Percentiles rank a stretch among this genome's conserved stretches.
phyloP scores from a whole-genome alignment of 2,329 filamentous ascomycete species.

The Talaromyces atroroseus region DNA sequence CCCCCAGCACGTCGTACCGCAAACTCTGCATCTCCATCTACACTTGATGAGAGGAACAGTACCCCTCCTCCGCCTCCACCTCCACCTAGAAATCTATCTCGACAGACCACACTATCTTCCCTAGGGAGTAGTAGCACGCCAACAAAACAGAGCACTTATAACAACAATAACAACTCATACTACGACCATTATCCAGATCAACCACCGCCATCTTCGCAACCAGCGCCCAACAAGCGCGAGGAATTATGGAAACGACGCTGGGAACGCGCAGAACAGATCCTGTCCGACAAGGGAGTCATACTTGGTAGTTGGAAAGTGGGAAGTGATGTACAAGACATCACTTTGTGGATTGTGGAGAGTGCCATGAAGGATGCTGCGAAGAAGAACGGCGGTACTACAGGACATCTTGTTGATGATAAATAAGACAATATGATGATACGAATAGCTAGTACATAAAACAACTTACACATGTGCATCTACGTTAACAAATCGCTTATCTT shows the following conservation, averaged over 20 bases:
- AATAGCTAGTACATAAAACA: no score
- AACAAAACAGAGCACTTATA: neutral
- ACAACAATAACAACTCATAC: conserved; percentile 10
- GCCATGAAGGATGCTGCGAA: conserved; percentile 29
- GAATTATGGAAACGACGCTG: conserved; percentile 46
- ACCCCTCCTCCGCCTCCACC: conserved; percentile 14
- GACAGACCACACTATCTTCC: conserved; percentile 1
- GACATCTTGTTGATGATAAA: neutral
- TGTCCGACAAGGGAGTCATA: conserved; percentile 38
- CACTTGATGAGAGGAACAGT: conserved; percentile 8
- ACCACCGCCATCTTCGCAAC: conserved; percentile 20
- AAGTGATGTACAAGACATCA: conserved; percentile 41
- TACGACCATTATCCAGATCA: conserved; percentile 14
- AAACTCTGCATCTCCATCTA: neutral
- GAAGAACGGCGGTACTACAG: neutral
- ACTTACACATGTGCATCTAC: neutral
- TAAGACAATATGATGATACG: neutral
- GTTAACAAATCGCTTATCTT: neutral
- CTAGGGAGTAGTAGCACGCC: neutral
- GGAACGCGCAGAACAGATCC: conserved; percentile 40
- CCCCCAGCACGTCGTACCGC: conserved; percentile 21
- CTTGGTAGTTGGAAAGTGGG: conserved; percentile 44
- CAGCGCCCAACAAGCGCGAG: conserved; percentile 42
- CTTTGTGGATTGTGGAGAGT: conserved; percentile 38
- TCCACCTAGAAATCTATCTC: neutral